A percentile compares a stretch with the other conserved stretches of the same genome.
Evolutionary conservation across 2,329 filamentous ascomycete genomes (phyloP).

Genomic region (Verticillium nubilum): DNA sequence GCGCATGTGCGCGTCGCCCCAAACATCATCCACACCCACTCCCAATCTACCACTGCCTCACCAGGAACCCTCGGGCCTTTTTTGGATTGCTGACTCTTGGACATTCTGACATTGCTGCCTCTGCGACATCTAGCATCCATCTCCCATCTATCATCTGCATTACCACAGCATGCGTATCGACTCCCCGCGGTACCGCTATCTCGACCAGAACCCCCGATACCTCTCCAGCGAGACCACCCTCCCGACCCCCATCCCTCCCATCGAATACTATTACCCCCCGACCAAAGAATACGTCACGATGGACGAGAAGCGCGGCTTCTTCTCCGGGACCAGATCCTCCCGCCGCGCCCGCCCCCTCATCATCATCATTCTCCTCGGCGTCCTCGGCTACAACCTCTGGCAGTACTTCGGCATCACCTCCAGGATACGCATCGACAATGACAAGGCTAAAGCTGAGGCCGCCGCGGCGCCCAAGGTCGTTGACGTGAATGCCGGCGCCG

Average conservation of each 20-base stretch:
- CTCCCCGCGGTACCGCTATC: neutral
- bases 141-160: neutral
- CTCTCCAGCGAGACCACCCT: neutral
- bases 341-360: slow-evolving; percentile 5
- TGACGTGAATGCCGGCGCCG: neutral
- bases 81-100: neutral
- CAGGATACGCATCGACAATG: neutral
- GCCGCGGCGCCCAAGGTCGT: neutral
- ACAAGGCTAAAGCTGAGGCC: neutral
- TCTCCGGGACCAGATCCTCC: neutral
- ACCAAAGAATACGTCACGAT: slow-evolving; percentile 1
- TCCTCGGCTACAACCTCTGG: slow-evolving; percentile 9
- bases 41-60: neutral
- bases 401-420: neutral
- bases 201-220: neutral
- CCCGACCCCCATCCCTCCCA: neutral
- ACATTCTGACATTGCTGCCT: neutral
- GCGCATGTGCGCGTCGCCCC: neutral
- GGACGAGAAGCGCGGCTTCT: slow-evolving; percentile 11
- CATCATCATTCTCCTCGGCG: neutral
- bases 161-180: neutral
- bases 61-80: neutral
- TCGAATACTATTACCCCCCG: neutral
- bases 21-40: neutral
- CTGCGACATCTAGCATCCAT: neutral